Evolutionary conservation across 1,284 basidiomycete genomes (phyloP).

Genomic region (Trametes pubescens): DNA sequence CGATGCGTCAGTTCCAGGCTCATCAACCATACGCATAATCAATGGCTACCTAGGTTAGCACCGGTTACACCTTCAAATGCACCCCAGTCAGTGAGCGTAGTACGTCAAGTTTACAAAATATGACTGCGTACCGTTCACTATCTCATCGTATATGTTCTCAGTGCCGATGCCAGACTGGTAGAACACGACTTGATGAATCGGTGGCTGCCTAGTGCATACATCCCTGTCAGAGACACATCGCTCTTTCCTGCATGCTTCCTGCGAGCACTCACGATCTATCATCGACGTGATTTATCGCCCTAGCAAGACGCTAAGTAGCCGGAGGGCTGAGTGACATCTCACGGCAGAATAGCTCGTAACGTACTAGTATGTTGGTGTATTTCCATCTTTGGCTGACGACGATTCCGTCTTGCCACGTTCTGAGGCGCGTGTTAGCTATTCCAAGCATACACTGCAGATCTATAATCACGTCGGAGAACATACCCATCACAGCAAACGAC

Average conservation of each 20-base stretch:
- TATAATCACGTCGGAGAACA: conserved; percentile 31
- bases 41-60: conserved; percentile 56
- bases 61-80: conserved; percentile 60
- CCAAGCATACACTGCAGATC: neutral
- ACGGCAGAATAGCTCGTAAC: conserved; percentile 29
- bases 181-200: conserved; percentile 71
- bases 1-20: neutral
- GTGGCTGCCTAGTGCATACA: conserved; percentile 45
- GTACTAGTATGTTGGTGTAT: conserved; percentile 71
- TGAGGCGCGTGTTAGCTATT: conserved; percentile 13
- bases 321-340: neutral
- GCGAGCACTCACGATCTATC: conserved; percentile 51
- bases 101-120: neutral
- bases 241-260: too few species aligned
- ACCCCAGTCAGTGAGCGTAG: neutral
- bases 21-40: neutral
- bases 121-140: conserved; percentile 42
- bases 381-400: conserved; percentile 55
- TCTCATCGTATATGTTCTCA: conserved; percentile 61
- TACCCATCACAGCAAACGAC: conserved; percentile 79
- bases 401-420: conserved; percentile 57
- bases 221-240: too few species aligned
- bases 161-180: conserved; percentile 77
- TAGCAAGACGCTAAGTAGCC: conserved; percentile 51
- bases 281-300: conserved; percentile 67